These are phyloP conservation scores for Rhododendron vialii DNA, from an alignment of 148 eudicot species.

Conservation along the genomic window DNA sequence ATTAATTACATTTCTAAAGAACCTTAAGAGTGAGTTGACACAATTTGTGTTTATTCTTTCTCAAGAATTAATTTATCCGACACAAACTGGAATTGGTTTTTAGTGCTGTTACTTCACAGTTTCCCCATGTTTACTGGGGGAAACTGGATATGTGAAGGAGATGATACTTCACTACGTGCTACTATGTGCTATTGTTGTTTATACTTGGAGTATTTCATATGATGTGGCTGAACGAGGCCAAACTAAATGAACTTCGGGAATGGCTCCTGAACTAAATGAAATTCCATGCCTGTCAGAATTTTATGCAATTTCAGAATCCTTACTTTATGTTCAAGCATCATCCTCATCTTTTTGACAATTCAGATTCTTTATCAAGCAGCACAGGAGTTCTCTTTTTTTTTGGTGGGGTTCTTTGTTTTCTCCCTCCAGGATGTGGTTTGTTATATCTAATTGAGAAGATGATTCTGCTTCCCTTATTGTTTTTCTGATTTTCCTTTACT, in stretches of 20 bases:
- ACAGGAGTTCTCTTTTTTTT: not conserved
- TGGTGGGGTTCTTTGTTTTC: not conserved
- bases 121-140: not conserved
- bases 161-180: not conserved
- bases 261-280: not conserved
- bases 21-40: not conserved
- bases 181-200: not conserved
- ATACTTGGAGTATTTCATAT: not conserved
- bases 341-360: not conserved
- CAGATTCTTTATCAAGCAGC: not conserved
- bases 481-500: not conserved
- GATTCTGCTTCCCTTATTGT: not conserved
- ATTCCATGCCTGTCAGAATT: not conserved
- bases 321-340: not conserved
- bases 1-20: not conserved
- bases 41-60: not conserved
- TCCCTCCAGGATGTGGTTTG: not conserved
- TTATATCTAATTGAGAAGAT: not conserved
- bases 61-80: not conserved
- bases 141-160: not conserved
- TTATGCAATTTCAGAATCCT: not conserved
- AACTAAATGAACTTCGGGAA: not conserved
- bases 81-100: not conserved
- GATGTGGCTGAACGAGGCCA: not conserved
- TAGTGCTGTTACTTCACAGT: not conserved